Percentiles rank a stretch among this genome's conserved stretches.
These are phyloP conservation scores for Pseudocercospora pini-densiflorae DNA, from an alignment of 2,329 filamentous ascomycete species.

Conservation along the genomic window DNA sequence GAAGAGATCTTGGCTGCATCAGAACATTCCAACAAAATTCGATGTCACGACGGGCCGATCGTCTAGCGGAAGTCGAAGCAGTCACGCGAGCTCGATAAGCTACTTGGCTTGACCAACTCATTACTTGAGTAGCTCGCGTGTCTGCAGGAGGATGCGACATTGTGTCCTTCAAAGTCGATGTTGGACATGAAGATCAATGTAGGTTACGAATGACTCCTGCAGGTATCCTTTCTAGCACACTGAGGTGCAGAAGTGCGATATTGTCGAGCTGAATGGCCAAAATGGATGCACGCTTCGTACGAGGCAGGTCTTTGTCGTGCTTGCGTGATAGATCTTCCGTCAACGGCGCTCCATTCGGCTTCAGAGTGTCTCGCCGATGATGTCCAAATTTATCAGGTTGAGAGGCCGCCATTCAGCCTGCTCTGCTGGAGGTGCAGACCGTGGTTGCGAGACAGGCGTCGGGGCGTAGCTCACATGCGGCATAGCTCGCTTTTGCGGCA, in stretches of 20 bases:
- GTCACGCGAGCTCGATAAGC: conserved; percentile 3
- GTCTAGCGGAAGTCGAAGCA: not conserved
- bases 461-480: not conserved
- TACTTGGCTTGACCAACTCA: not conserved
- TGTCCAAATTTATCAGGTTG: not conserved
- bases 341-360: not conserved
- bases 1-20: not conserved
- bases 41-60: not conserved
- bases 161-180: not conserved
- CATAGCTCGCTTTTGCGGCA: conserved; percentile 4
- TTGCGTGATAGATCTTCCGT: not conserved
- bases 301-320: not conserved
- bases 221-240: too few relatives aligned
- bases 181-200: not conserved
- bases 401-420: not conserved
- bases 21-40: not conserved
- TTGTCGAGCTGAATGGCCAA: not conserved
- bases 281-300: too few relatives aligned
- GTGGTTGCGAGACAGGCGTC: not conserved
- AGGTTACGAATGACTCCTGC: too few relatives aligned
- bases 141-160: not conserved
- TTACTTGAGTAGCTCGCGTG: not conserved
- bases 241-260: not conserved
- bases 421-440: not conserved
- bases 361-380: not conserved